Evolutionary conservation across 805 yeast species (phyloP), one percentile per base, ranked within the genome.

Genomic region (Saturnispora zaruensis): DNA sequence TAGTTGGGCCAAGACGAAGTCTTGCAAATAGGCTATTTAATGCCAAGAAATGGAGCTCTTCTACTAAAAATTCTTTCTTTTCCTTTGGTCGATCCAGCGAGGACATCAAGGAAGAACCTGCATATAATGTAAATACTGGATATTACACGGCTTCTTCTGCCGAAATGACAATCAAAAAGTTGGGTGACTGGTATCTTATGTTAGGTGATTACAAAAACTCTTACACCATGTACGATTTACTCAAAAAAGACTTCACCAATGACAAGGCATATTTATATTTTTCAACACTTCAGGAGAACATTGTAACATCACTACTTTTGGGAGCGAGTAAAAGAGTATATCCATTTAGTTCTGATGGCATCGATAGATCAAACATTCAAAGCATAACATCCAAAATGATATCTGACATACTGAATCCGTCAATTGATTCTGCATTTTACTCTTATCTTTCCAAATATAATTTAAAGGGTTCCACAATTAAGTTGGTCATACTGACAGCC

Each of bases 151-250:
- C 79, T 9, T 70, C 76, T 2, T 71, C 88, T 0, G 75, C 82
- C 1, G 96, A 88, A 57, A 84, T 87, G 61, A 73, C 78, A 41
- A 73, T 89, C 25, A 72, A 98, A 46, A 84, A 85, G 60, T 69
- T 91, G 25, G 98, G 95, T 0, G 99, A 93, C 64, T 87, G 95
- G 87, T 81, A 89, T 6, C 80, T 91, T 59, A 87, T 93, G 81
- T 67, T 90, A n/a, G 77, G 89, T 34, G 96, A 93, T 68, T 91
- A 84, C 71, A 82, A 82, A 62, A 81, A 79, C 51, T 93, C 97
- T 3, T 83, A 84, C 59, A 72, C 85, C 1, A 84, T 88, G 1
- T 91, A 91, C 63, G 98, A 91, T 52, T 63, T 87, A 46, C 73
- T 88, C 36, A 82, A 83, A 52, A 83, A 84, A 59, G 96, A 90